Conservation (phyloP, 257 asterid species). For the Ophiorrhiza pumila region DNA sequence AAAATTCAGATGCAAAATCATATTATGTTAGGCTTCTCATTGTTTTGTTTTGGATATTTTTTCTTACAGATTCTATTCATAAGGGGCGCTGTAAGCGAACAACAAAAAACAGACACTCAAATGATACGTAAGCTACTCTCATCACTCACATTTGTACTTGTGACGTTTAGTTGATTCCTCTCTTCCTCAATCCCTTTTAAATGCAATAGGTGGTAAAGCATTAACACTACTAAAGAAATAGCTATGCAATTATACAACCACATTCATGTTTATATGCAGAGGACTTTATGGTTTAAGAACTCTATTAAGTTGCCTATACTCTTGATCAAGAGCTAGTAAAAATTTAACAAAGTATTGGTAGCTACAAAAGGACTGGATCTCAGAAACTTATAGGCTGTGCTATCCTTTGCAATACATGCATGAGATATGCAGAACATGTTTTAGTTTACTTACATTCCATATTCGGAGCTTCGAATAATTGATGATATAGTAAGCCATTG, state of each 20-base stretch:
- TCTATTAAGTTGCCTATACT: not conserved
- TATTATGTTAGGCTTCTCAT: not conserved
- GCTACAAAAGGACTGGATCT: not conserved
- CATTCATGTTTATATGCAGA: not conserved
- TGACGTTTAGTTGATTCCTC: not conserved
- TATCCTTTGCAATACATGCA: not conserved
- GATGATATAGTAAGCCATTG: constrained; percentile 61
- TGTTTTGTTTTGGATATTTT: not conserved
- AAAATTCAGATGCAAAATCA: not conserved
- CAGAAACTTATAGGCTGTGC: not conserved
- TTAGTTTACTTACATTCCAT: constrained; percentile 45
- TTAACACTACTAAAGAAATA: not conserved
- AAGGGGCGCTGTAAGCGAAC: not conserved
- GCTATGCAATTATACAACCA: not conserved
- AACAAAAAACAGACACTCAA: not conserved
- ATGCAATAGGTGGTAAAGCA: not conserved
- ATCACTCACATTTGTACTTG: not conserved
- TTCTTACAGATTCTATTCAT: not conserved
- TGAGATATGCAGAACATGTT: not conserved
- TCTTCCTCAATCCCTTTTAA: not conserved
- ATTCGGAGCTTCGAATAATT: constrained; percentile 60
- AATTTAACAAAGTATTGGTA: no score
- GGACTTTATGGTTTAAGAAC: not conserved
- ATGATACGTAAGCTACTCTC: not conserved
- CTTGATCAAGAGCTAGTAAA: not conserved